Evolutionary conservation across 495 filamentous ascomycete species (phyloP), one percentile per base, ranked within the genome.

Genomic region (Aeminium ludgeri): DNA sequence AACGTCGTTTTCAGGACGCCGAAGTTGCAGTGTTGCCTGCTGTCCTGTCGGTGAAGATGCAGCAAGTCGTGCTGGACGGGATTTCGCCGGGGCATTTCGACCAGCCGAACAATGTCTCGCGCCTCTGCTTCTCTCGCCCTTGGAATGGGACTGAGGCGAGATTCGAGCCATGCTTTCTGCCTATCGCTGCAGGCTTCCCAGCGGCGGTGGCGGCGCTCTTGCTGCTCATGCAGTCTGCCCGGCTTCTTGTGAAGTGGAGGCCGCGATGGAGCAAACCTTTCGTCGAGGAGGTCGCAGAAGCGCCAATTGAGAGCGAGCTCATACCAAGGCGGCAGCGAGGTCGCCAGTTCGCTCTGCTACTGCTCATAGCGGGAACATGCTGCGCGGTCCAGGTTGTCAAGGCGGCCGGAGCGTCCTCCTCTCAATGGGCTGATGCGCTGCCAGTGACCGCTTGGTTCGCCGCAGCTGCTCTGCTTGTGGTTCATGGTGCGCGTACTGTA

Each of bases 241-340:
- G 17, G 10, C 40, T 43, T 8, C 13, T 41, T 2, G 30, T 34
- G 0, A 23, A 20, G 7, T 45, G 40, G 30, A 23, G 43, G 20
- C 47, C 46, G 10, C 15, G 15, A 17, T 53, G 51, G 51, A 44
- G 20, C 1, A 15, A 16, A 25, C 51, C 51, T 12, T 53, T 53
- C 18, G 41, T 53, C 1, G 30, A 53, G 20, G 51, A 53, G 20
- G 12, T 32, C 19, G 5, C n/a, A 13, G n/a, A 30, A 19, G 4
- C 5, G 6, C 10, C 23, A 13, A 19, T 20, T 17, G 36, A 47
- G 29, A 41, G 41, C 16, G n/a, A 28, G 3, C 2, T 42, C 18
- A 2, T 19, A 4, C 25, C 43, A 8, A 40, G 33, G 31, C 28
- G 35, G 23, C 23, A 25, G 8, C 23, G 13, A 17, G 39, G 17